These are phyloP conservation scores for Rhizoclosmatium globosum DNA, from an alignment of 192 early-diverging fungal species.

Conservation along the genomic window DNA sequence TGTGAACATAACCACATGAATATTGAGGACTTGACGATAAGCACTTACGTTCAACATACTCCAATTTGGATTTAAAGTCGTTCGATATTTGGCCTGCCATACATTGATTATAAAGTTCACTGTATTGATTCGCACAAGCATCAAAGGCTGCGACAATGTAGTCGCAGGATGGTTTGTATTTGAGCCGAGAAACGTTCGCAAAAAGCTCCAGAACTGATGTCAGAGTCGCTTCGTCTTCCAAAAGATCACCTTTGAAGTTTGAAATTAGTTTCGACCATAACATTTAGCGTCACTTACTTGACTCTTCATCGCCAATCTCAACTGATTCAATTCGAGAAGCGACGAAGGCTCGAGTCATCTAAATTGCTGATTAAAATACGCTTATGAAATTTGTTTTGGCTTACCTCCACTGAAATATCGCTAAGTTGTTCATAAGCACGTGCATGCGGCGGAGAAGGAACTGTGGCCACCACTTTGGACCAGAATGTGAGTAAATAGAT, in stretches of 20 bases:
- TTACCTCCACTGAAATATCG: constrained; percentile 33
- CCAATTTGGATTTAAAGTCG: constrained; percentile 1
- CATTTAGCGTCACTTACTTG: constrained; percentile 44
- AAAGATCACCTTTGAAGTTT: constrained; percentile 55
- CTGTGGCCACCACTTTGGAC: constrained; percentile 75
- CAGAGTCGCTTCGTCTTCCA: constrained; percentile 74
- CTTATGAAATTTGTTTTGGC: constrained; percentile 21
- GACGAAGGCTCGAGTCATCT: constrained; percentile 60
- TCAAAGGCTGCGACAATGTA: constrained; percentile 64
- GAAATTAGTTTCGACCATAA: neutral
- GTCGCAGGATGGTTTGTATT: constrained; percentile 68
- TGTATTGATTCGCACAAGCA: constrained; percentile 67
- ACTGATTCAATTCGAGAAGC: constrained; percentile 62
- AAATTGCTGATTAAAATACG: neutral
- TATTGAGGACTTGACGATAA: neutral
- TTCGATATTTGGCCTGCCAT: neutral
- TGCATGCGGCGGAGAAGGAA: constrained; percentile 30
- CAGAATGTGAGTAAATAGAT: constrained; percentile 85
- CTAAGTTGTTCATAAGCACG: constrained; percentile 35
- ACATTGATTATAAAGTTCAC: constrained; percentile 37
- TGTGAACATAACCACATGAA: constrained; percentile 10
- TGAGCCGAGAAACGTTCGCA: constrained; percentile 69
- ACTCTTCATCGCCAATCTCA: constrained; percentile 56
- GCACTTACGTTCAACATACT: constrained; percentile 17
- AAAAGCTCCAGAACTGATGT: constrained; percentile 74